Percentiles rank a stretch among this genome's conserved stretches.
These are phyloP conservation scores for Penicillium sclerotigenum DNA, from an alignment of 2,329 filamentous ascomycete species.

Conservation along the genomic window DNA sequence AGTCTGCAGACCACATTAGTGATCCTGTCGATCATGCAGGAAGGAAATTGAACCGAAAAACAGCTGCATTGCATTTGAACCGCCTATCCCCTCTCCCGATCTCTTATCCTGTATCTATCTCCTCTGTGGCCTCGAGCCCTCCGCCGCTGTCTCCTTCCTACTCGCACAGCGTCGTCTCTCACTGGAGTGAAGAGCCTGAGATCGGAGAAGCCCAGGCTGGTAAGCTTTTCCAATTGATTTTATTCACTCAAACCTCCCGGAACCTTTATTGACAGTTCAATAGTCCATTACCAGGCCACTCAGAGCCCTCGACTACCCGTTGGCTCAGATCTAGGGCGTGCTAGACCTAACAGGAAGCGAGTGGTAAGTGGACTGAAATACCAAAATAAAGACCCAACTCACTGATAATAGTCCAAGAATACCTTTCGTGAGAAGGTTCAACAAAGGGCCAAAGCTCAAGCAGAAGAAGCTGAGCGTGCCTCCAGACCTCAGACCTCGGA, in stretches of 20 bases:
- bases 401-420: slow-evolving; percentile 24
- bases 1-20: slow-evolving; percentile 22
- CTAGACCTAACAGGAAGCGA: slow-evolving; percentile 24
- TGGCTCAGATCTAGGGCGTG: slow-evolving; percentile 22
- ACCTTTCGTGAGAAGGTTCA: slow-evolving; percentile 34
- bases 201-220: slow-evolving; percentile 22
- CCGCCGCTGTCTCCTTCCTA: slow-evolving; percentile 39
- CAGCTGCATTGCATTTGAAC: slow-evolving; percentile 33
- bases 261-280: slow-evolving; percentile 8
- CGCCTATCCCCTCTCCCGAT: slow-evolving; percentile 14
- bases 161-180: slow-evolving; percentile 33
- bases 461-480: slow-evolving; percentile 18
- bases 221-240: slow-evolving; percentile 8
- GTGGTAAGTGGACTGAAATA: slow-evolving; percentile 24
- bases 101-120: slow-evolving; percentile 26
- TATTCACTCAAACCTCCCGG: not conserved
- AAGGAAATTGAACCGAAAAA: slow-evolving; percentile 34
- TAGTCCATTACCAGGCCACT: slow-evolving; percentile 2
- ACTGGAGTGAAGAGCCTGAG: slow-evolving; percentile 31
- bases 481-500: slow-evolving; percentile 22
- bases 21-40: slow-evolving; percentile 27
- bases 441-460: slow-evolving; percentile 18
- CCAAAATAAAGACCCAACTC: slow-evolving; percentile 7
- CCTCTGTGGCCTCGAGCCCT: slow-evolving; percentile 34
- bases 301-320: slow-evolving; percentile 20